Base-by-base conservation (phyloP, 2,329 filamentous ascomycete species). In the Fusarium tanahbumbuense region DNA sequence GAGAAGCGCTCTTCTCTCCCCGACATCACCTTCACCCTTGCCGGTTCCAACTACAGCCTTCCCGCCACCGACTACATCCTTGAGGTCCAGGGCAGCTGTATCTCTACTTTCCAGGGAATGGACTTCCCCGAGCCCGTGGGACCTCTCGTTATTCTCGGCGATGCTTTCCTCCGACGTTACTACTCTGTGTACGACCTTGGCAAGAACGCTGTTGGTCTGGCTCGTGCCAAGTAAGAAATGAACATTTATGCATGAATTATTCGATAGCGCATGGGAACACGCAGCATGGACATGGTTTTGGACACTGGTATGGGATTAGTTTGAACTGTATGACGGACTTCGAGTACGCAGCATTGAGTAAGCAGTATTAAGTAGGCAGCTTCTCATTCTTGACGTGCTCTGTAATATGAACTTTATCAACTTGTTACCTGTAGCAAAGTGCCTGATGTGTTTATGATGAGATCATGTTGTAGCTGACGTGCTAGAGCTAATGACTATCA, bases 61-160 rank as follows among this genome's bases (percentile, higher is more conserved):
- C 85, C 87, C 60, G 85, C 96, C 18, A 91, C 91, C 72, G 96
- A 99, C 85, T 99, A 99, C 86, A 94, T 98, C 75, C 90, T 99
- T 42, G 94, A 99, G 83, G 89, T 98, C 45, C 92, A 94, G 79
- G 96, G 95, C 75, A 95, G 91, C 80, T 99, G 96, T 83, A 97
- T 99, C 82, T 98, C 94, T 68, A 92, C 93, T 75, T 97, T 99
- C 85, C 97, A 97, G 90, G 94, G 94, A 76, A 97, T 98, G 91
- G 96, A 94, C 81, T 90, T 93, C 84, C 92, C 94, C 60, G 92
- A 91, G 78, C 94, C 94, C 41, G 91, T 92, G 64, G 95, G 96
- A 48, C 96, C 96, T 74, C 89, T 99, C 71, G 94, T 93, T 68
- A 99, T 99, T 72, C 90, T 99, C 27, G 96, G 96, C 77, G 94